Conservation (phyloP, 495 filamentous ascomycete genomes). For the Neurospora sp. region DNA sequence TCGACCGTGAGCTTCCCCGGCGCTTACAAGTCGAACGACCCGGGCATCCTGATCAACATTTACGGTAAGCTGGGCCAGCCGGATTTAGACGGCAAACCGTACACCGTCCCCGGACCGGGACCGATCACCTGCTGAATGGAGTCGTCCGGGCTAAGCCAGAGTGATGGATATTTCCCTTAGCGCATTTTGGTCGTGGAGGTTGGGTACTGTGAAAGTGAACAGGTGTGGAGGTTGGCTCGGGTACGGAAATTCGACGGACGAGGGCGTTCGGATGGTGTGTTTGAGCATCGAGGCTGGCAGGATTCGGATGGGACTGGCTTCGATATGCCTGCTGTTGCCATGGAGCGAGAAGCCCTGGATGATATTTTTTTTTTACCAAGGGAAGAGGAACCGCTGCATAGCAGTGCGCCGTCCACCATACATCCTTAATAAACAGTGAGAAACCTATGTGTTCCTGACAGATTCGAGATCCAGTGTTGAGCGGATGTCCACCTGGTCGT, state of each 20-base stretch:
- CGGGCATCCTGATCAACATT: conserved; percentile 45
- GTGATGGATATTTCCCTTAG: neutral
- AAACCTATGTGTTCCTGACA: neutral
- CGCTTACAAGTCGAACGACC: conserved; percentile 39
- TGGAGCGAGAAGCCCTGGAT: neutral
- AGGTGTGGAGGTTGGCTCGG: neutral
- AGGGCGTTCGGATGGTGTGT: neutral
- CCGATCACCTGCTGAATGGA: conserved; percentile 31
- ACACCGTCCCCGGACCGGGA: conserved; percentile 33
- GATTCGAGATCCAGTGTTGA: neutral
- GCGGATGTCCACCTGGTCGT: neutral
- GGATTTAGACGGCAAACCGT: conserved; percentile 36
- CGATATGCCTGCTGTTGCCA: neutral
- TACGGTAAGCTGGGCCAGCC: conserved; percentile 38
- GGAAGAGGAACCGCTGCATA: neutral
- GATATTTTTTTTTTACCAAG: neutral
- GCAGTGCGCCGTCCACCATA: neutral
- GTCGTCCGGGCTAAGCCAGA: neutral
- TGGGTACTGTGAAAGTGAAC: neutral
- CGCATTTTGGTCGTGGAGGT: neutral
- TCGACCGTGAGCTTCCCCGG: conserved; percentile 47
- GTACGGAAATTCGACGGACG: neutral
- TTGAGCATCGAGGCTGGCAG: neutral
- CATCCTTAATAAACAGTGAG: neutral
- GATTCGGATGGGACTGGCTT: neutral